Evolutionary conservation across 164 flowering plant species (phyloP), one percentile per base, ranked within the genome.

Genomic region (Protea cynaroides): DNA sequence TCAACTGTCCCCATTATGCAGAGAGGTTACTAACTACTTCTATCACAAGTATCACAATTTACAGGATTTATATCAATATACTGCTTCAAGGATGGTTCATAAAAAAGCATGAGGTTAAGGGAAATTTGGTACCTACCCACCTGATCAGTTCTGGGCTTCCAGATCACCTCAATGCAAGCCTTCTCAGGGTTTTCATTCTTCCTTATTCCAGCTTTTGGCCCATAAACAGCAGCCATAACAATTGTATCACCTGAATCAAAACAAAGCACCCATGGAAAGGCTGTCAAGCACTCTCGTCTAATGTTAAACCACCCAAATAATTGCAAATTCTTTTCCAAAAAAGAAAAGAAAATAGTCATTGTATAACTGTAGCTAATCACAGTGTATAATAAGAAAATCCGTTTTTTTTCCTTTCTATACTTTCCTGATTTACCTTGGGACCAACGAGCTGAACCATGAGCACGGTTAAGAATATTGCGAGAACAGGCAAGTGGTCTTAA

Each of bases 361-460:
- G 34, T 29, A 3, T 2, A 29, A 29, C 4, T 29, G 34, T 29
- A 29, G 34, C 34, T 29, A 3, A 29, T 29, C 34, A 19, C 22
- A 0, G 2, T 0, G 24, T 25, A 46, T 17, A 19, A 34, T 8
- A 53, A 13, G 12, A 8, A 29, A 22, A 34, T 18, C n/a, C 8
- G 5, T 21, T 56, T 15, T 18, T 7, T 49, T 13, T n/a, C 62
- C 24, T n/a, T 21, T 43, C 21, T 59, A 17, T 37, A 3, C 17
- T 34, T 17, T 25, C 9, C 14, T 36, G 21, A 40, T 18, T 37
- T 47, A 92, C 96, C 96, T 78, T 93, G 98, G 44, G 94, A 83
- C 94, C 97, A 93, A 66, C 84, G 90, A 29, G 96, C 90, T 44
- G 98, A 93, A 69, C 98, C 98, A 75, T 90, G 98, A 61, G 94